Percentiles rank a stretch among this genome's conserved stretches.
phyloP scores from a whole-genome alignment of 2,329 filamentous ascomycete species.

The Penicillium capsulatum region DNA sequence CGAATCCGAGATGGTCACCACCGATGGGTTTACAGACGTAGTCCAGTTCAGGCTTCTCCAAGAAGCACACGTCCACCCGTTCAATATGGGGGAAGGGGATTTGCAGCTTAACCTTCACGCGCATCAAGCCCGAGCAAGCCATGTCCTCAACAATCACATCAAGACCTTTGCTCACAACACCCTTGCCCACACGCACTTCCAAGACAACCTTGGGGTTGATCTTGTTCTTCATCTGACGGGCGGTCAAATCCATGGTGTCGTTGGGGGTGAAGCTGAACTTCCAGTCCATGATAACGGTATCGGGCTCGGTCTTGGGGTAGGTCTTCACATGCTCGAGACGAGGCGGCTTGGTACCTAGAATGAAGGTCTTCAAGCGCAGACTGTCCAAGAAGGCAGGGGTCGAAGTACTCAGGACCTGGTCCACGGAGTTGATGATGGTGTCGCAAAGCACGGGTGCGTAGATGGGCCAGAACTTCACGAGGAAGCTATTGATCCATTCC shows the following conservation, averaged over 20 bases:
- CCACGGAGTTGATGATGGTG: slow-evolving; percentile 87
- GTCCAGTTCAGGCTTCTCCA: slow-evolving; percentile 83
- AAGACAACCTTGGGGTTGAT: slow-evolving; percentile 95
- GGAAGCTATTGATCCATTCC: slow-evolving; percentile 98
- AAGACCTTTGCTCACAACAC: slow-evolving; percentile 92
- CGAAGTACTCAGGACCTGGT: slow-evolving; percentile 89
- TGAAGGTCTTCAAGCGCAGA: slow-evolving; percentile 87
- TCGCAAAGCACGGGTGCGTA: slow-evolving; percentile 91
- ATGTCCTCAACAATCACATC: slow-evolving; percentile 98
- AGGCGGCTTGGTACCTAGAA: slow-evolving; percentile 89
- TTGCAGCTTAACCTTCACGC: slow-evolving; percentile 95
- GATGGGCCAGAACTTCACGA: slow-evolving; percentile 99
- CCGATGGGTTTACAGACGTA: slow-evolving; percentile 97
- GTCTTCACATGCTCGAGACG: slow-evolving; percentile 97
- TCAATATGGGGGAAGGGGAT: slow-evolving; percentile 94
- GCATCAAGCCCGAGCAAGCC: slow-evolving; percentile 92
- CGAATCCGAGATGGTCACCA: slow-evolving; percentile 91
- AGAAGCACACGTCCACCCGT: slow-evolving; percentile 88
- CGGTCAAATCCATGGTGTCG: slow-evolving; percentile 85
- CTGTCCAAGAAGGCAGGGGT: slow-evolving; percentile 92
- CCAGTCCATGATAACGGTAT: slow-evolving; percentile 98
- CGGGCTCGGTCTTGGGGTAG: slow-evolving; percentile 91
- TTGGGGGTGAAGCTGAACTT: slow-evolving; percentile 99
- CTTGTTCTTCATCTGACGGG: slow-evolving; percentile 86
- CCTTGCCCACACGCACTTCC: slow-evolving; percentile 91